Evolutionary conservation across 1,284 basidiomycete species (phyloP).

Genomic region (Papiliotrema flavescens): DNA sequence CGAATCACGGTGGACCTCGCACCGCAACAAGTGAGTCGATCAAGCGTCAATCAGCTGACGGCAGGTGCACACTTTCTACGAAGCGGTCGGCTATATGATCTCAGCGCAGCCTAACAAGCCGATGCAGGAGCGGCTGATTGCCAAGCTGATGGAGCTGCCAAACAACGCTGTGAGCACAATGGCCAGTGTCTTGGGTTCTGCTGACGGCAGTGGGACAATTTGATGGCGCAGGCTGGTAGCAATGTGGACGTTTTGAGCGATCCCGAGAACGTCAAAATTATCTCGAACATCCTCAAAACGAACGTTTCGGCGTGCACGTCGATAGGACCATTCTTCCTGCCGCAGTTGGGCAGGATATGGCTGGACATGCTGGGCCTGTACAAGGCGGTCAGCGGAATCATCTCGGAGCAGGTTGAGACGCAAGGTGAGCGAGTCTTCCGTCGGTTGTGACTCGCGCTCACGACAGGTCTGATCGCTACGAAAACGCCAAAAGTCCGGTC

Average conservation of each 20-base stretch:
- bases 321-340: constrained; percentile 94
- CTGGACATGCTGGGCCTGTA: constrained; percentile 98
- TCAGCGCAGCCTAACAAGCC: constrained; percentile 97
- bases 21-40: constrained; percentile 70
- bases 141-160: constrained; percentile 94
- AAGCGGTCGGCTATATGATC: constrained; percentile 99
- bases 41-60: not conserved
- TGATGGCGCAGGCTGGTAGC: constrained; percentile 93
- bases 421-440: constrained; percentile 59
- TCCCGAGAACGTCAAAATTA: constrained; percentile 92
- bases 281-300: constrained; percentile 96
- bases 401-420: constrained; percentile 84
- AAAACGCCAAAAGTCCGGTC: constrained; percentile 96
- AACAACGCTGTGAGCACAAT: constrained; percentile 77
- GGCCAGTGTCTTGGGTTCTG: not conserved
- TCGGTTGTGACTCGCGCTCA: constrained; percentile 7
- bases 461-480: constrained; percentile 83
- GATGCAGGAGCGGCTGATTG: constrained; percentile 91
- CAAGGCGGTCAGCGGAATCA: constrained; percentile 96
- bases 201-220: constrained; percentile 76
- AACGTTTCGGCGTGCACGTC: constrained; percentile 98
- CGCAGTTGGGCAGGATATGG: constrained; percentile 94
- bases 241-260: constrained; percentile 90
- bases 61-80: constrained; percentile 88
- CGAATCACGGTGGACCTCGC: constrained; percentile 93